Percentiles rank a stretch among this genome's conserved stretches.
Conservation (phyloP, 805 yeast genomes). For the Yarrowia yakushimensis region DNA sequence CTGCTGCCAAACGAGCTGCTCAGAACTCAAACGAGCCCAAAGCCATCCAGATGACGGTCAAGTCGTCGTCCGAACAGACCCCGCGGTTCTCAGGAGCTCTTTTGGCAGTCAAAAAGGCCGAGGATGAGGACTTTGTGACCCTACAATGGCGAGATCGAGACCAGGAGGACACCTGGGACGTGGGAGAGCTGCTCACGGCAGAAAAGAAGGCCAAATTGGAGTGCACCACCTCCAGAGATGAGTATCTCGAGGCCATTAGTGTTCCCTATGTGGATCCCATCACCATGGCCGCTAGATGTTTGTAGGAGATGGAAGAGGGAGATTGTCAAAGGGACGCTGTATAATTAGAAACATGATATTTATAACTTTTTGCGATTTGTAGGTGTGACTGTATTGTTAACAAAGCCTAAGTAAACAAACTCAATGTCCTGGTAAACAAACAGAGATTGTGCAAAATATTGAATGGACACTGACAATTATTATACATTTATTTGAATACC, state of each 20-base stretch:
- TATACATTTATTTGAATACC: too few relatives aligned
- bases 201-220: conserved; percentile 27
- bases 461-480: too few relatives aligned
- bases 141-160: conserved; percentile 48
- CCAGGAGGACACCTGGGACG: conserved; percentile 36
- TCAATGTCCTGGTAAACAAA: too few relatives aligned
- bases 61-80: conserved; percentile 53
- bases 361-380: too few relatives aligned
- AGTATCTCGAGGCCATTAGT: conserved; percentile 29
- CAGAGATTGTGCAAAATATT: too few relatives aligned
- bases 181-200: conserved; percentile 34
- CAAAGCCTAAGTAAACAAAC: too few relatives aligned
- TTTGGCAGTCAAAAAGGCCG: conserved; percentile 57
- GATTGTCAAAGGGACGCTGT: too few relatives aligned
- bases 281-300: background rate
- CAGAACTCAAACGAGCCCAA: conserved; percentile 48
- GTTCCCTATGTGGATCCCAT: conserved; percentile 26
- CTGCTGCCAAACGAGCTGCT: conserved; percentile 41
- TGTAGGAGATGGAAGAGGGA: background rate
- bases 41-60: conserved; percentile 75
- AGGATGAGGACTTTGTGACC: conserved; percentile 52
- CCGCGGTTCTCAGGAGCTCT: conserved; percentile 70
- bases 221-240: conserved; percentile 29
- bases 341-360: too few relatives aligned
- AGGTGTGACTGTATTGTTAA: too few relatives aligned